phyloP scores from a whole-genome alignment of 352 stramenopile species.

The Paralagenidium karlingii region DNA sequence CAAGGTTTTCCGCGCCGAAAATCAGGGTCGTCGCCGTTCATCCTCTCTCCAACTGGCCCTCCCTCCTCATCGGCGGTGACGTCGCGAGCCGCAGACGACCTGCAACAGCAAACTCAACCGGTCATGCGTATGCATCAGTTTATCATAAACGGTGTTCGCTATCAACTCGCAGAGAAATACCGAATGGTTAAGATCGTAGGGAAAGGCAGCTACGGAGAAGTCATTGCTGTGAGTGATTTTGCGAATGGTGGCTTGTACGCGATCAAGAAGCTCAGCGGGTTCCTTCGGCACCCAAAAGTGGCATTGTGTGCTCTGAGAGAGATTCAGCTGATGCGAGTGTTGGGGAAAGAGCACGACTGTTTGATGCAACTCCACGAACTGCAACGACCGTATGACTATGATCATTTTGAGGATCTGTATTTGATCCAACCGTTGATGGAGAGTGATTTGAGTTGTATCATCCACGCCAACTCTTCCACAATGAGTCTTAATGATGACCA shows the following conservation, averaged over 20 bases:
- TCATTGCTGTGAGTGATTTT: slow-evolving; percentile 82
- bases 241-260: slow-evolving; percentile 75
- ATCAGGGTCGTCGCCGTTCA: background rate
- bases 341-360: slow-evolving; percentile 44
- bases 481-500: slow-evolving; percentile 89
- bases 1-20: background rate
- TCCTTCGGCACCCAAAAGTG: slow-evolving; percentile 75
- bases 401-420: slow-evolving; percentile 94
- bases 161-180: slow-evolving; percentile 77
- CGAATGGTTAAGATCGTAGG: slow-evolving; percentile 84
- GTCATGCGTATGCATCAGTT: slow-evolving; percentile 70
- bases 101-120: background rate
- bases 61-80: background rate
- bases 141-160: slow-evolving; percentile 79
- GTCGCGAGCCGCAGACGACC: background rate
- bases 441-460: slow-evolving; percentile 89
- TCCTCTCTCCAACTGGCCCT: no score
- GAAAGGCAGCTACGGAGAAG: slow-evolving; percentile 83
- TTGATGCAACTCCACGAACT: slow-evolving; percentile 79
- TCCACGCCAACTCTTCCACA: slow-evolving; percentile 82
- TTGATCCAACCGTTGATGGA: slow-evolving; percentile 97
- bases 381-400: slow-evolving; percentile 68
- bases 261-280: slow-evolving; percentile 83
- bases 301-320: slow-evolving; percentile 71
- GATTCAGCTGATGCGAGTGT: slow-evolving; percentile 83